A percentile compares a stretch with the other conserved stretches of the same genome.
Evolutionary conservation across 1,284 basidiomycete genomes (phyloP).

Genomic region (Tilletia indica): DNA sequence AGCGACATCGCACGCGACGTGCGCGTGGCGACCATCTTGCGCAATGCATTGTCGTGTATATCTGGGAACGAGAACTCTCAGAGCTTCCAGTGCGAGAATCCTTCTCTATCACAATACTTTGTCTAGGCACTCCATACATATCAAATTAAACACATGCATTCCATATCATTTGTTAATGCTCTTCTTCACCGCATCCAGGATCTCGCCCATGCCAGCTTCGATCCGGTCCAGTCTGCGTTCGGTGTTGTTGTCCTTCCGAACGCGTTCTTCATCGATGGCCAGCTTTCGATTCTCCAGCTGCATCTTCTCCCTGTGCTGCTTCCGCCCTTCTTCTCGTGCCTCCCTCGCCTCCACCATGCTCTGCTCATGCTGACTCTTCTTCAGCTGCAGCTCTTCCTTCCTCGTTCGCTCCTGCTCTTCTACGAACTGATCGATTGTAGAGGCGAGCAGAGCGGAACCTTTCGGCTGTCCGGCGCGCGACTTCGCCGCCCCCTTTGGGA

Average conservation of each 20-base stretch:
- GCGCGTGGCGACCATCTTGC: neutral
- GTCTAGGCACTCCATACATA: neutral
- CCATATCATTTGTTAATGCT: no score
- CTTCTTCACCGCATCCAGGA: neutral
- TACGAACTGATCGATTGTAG: neutral
- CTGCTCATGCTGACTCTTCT: neutral
- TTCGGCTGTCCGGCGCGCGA: neutral
- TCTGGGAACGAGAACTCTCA: neutral
- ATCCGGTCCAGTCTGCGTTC: neutral
- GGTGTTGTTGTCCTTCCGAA: neutral
- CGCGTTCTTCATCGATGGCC: neutral
- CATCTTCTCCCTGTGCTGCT: neutral
- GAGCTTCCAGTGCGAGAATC: neutral
- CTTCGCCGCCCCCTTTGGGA: neutral
- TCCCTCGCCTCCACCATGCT: neutral
- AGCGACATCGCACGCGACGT: neutral
- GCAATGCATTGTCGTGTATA: neutral
- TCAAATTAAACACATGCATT: no score
- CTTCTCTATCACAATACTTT: neutral
- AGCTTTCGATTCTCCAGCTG: neutral
- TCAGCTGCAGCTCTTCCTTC: neutral
- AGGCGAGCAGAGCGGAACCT: neutral
- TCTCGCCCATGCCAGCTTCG: neutral
- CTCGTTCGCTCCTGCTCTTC: neutral
- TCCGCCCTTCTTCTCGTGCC: neutral